Evolutionary conservation across 2,329 filamentous ascomycete species (phyloP).

Genomic region (Metarhizium anisopliae): DNA sequence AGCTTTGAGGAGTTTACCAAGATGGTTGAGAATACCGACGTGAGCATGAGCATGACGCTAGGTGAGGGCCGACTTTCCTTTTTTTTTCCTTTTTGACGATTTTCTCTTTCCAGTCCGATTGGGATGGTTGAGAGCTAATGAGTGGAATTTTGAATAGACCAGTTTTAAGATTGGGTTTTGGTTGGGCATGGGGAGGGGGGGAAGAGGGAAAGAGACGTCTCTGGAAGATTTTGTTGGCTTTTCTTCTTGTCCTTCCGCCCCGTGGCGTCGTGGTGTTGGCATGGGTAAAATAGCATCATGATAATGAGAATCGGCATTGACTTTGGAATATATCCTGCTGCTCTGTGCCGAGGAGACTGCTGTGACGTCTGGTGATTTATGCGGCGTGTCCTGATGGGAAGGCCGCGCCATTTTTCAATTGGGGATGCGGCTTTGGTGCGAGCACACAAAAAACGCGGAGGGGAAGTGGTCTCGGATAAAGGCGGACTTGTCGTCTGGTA

Average conservation of each 20-base stretch:
- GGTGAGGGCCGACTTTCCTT: conserved; percentile 36
- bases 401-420: background rate
- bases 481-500: too few species aligned
- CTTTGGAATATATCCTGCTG: background rate
- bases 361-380: background rate
- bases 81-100: background rate
- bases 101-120: background rate
- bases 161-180: conserved; percentile 10
- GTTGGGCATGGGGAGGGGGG: background rate
- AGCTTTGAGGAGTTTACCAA: conserved; percentile 98
- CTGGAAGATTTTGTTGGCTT: conserved; percentile 7
- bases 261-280: background rate
- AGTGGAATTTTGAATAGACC: conserved; percentile 9
- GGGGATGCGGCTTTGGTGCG: too few species aligned
- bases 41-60: conserved; percentile 67
- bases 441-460: too few species aligned
- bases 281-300: conserved; percentile 13
- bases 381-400: background rate
- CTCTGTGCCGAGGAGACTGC: background rate
- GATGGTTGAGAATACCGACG: conserved; percentile 94
- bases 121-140: background rate
- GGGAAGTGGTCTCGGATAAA: too few species aligned
- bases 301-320: conserved; percentile 15
- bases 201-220: conserved; percentile 4
- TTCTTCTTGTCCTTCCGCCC: too few species aligned